phyloP scores from a whole-genome alignment of 148 eudicot species.

The Vaccinium myrtillus region DNA sequence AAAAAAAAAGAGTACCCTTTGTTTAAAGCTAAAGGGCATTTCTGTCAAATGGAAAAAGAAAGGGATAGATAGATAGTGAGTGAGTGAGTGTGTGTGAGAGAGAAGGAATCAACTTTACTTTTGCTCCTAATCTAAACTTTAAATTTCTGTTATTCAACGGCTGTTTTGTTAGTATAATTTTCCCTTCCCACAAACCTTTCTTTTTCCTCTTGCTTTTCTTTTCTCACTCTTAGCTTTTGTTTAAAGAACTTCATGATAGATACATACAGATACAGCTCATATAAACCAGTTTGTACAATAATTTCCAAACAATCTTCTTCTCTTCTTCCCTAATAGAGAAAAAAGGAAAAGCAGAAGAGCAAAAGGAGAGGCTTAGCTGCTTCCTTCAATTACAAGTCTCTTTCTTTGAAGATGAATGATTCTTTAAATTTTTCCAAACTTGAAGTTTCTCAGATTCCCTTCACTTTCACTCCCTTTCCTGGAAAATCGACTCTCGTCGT shows the following conservation, averaged over 20 bases:
- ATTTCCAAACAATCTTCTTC: slow-evolving; percentile 25
- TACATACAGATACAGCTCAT: slow-evolving; percentile 6
- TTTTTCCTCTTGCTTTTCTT: slow-evolving; percentile 19
- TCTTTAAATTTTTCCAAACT: slow-evolving; percentile 33
- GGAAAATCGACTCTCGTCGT: slow-evolving; percentile 23
- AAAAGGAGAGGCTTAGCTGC: slow-evolving; percentile 47
- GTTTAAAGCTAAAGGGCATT: slow-evolving; percentile 57
- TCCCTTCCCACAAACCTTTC: slow-evolving; percentile 13
- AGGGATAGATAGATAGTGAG: slow-evolving; percentile 15
- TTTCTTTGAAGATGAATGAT: slow-evolving; percentile 49
- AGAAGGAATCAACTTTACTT: slow-evolving; percentile 48
- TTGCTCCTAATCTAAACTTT: slow-evolving; percentile 45
- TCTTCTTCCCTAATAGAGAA: slow-evolving; percentile 29
- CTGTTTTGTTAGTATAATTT: slow-evolving; percentile 29
- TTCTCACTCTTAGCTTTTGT: slow-evolving; percentile 25
- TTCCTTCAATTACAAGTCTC: slow-evolving; percentile 77
- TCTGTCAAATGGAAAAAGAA: slow-evolving; percentile 37
- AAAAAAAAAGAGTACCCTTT: slow-evolving; percentile 28
- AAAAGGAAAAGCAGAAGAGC: slow-evolving; percentile 27
- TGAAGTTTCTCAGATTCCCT: slow-evolving; percentile 64
- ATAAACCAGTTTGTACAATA: slow-evolving; percentile 17
- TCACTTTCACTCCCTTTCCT: slow-evolving; percentile 42
- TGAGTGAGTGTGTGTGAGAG: slow-evolving; percentile 17
- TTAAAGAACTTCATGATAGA: slow-evolving; percentile 24
- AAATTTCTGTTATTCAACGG: slow-evolving; percentile 69